These are phyloP conservation scores for Naganishia antarctica DNA, from an alignment of 768 basidiomycete species.

Conservation along the genomic window DNA sequence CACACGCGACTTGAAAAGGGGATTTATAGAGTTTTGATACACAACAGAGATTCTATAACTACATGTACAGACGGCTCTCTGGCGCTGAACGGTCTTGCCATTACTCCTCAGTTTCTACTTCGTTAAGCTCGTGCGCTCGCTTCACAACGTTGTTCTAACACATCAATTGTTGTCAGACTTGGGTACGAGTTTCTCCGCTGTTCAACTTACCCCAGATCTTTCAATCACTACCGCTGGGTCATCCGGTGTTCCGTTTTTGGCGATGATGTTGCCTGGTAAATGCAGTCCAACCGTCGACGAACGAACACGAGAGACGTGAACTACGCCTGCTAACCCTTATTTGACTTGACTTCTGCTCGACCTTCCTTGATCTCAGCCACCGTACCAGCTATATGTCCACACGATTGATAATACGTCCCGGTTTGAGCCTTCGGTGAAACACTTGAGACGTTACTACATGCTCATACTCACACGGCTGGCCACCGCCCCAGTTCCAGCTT, in stretches of 20 bases:
- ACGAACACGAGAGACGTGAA: not conserved
- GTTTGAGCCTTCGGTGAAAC: too few relatives aligned
- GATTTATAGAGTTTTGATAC: not conserved
- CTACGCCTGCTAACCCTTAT: constrained; percentile 49
- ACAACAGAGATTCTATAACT: not conserved
- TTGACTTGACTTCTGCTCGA: constrained; percentile 53
- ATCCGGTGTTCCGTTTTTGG: constrained; percentile 53
- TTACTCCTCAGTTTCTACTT: constrained; percentile 45
- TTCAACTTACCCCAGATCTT: constrained; percentile 52
- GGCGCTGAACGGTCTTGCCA: not conserved
- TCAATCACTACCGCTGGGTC: constrained; percentile 57
- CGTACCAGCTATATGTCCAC: constrained; percentile 43
- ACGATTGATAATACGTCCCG: too few relatives aligned
- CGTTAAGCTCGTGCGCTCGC: constrained; percentile 55
- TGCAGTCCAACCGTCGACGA: constrained; percentile 33
- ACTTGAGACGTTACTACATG: too few relatives aligned
- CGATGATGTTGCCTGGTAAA: constrained; percentile 49
- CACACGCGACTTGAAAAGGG: not conserved
- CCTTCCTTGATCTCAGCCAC: constrained; percentile 53
- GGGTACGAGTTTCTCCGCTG: not conserved
- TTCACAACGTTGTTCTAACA: constrained; percentile 57
- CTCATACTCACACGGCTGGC: constrained; percentile 37
- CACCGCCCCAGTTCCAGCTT: constrained; percentile 46
- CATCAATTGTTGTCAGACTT: not conserved
- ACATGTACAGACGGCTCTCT: too few relatives aligned